Evolutionary conservation across 2,329 filamentous ascomycete species (phyloP).

Genomic region (Lecanoromycetidae sp.): DNA sequence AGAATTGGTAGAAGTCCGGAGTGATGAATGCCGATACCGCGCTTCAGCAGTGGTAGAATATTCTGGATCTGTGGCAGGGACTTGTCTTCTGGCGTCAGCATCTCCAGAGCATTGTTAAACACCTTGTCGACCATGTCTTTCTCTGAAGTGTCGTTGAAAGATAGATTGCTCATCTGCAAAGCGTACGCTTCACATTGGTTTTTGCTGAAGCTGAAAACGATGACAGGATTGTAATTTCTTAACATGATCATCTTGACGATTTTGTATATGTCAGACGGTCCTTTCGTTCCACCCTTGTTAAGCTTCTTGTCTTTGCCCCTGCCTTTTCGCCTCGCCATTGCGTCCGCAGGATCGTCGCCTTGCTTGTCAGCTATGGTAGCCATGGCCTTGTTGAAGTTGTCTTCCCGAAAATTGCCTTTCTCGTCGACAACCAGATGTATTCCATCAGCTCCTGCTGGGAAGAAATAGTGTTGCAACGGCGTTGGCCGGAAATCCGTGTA

Average conservation of each 20-base stretch:
- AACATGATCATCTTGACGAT: slow-evolving; percentile 98
- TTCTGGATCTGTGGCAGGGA: slow-evolving; percentile 81
- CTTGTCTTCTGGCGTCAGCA: slow-evolving; percentile 82
- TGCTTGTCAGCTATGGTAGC: slow-evolving; percentile 75
- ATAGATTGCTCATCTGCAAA: slow-evolving; percentile 69
- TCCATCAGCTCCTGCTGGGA: slow-evolving; percentile 80
- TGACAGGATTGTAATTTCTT: slow-evolving; percentile 94
- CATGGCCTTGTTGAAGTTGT: slow-evolving; percentile 98
- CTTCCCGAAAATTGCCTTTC: slow-evolving; percentile 88
- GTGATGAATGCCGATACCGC: slow-evolving; percentile 94
- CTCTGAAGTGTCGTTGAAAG: slow-evolving; percentile 94
- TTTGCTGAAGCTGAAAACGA: slow-evolving; percentile 99
- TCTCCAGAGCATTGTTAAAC: slow-evolving; percentile 85
- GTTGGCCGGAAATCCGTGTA: slow-evolving; percentile 98
- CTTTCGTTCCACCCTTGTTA: slow-evolving; percentile 71
- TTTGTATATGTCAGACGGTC: slow-evolving; percentile 78
- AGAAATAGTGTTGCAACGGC: slow-evolving; percentile 94
- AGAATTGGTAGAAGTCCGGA: slow-evolving; percentile 88
- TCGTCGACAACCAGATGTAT: slow-evolving; percentile 94
- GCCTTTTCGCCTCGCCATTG: slow-evolving; percentile 67
- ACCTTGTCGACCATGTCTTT: slow-evolving; percentile 90
- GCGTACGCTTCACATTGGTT: slow-evolving; percentile 87
- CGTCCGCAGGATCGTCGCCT: slow-evolving; percentile 69
- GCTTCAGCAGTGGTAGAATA: slow-evolving; percentile 73
- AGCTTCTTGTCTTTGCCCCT: slow-evolving; percentile 85